Base-by-base conservation (phyloP, 106 monocot species). In the Vanilla planifolia region DNA sequence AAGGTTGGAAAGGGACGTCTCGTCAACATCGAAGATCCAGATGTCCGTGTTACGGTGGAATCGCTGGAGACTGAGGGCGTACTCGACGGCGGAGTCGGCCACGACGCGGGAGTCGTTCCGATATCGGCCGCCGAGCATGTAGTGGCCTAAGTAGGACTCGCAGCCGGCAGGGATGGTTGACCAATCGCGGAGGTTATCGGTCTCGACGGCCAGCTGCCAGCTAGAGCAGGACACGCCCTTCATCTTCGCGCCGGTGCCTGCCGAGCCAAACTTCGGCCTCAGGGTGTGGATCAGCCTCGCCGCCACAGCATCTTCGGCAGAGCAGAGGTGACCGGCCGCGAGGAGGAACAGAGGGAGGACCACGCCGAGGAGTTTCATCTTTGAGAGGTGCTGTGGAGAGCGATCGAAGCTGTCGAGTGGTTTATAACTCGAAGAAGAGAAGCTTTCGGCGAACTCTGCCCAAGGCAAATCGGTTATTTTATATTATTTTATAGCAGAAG, bases 1-100 rank as follows among this genome's bases (percentile, higher is more conserved):
- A 0, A 59, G 10, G 46, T 63, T 63, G 4, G 43, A 63, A 2
- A 63, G 41, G 15, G 46, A 45, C 14, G 63, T 63, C 46, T 63
- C 63, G n/a, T 63, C 63, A 16, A 63, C 8, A 63, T 63, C 63
- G 11, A 63, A 63, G 17, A 63, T 29, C 63, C 63, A 63, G 9
- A 63, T 30, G 3, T 29, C 30, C 32, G 26, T 47, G 16, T 46
- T 46, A 30, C 6, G 29, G n/a, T 7, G 0, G 8, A 20, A 32
- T 19, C 45, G 28, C 11, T 63, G 45, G 19, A 47, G 45, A 15
- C 9, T 5, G 7, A 8, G 43, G 1, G 63, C 63, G 26, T 45
- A 47, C 8, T 23, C 26, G 1, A 26, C 9, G 0, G 63, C 63
- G 8, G 14, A 43, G 8, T 23, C n/a, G 4, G 29, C 27, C 4